Base-by-base conservation (phyloP, 2,329 filamentous ascomycete species). In the Beauveria sp. region DNA sequence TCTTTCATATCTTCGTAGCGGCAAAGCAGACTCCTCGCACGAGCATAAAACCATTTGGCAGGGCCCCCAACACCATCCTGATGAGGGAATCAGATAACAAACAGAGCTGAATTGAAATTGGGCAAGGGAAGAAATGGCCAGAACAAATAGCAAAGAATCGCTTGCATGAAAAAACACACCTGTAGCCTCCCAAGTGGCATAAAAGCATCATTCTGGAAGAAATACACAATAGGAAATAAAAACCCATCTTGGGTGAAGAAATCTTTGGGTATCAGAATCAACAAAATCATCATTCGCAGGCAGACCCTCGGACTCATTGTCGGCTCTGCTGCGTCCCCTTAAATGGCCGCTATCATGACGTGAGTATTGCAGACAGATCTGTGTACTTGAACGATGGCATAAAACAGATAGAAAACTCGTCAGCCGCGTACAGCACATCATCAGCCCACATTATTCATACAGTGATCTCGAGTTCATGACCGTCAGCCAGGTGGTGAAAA, bases 181-280 rank as follows among this genome's bases (percentile, higher is more conserved):
- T 42, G n/a, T 31, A 22, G 50, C 50, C 50, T 40, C 50, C 50
- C 16, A 46, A 40, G 31, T 5, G n/a, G 34, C 48, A 52, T 6
- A 20, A 38, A 14, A 18, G 26, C 40, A 9, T 45, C 12, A 40
- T 53, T 18, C 20, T 9, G 51, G 24, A 20, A 28, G n/a, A 31
- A 20, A 10, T 22, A 22, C 18, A 50, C 14, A 38, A 43, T 43
- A 16, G 12, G 50, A 3, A 52, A 20, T 31, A 12, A n/a, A n/a
- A 40, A 26, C 20, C 31, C 50, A 12, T 50, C 31, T 43, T 34
- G 18, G 51, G 7, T 3, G 16, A 28, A 50, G 52, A 46, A 57
- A 12, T 56, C 52, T 57, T 62, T 62, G 60, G 60, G 60, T 62
- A 62, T 62, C 60, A 62, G 57, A 57, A 51, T 43, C 31, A 61